Conservation (phyloP, 495 filamentous ascomycete species). For the Trichocladium antarcticum region DNA sequence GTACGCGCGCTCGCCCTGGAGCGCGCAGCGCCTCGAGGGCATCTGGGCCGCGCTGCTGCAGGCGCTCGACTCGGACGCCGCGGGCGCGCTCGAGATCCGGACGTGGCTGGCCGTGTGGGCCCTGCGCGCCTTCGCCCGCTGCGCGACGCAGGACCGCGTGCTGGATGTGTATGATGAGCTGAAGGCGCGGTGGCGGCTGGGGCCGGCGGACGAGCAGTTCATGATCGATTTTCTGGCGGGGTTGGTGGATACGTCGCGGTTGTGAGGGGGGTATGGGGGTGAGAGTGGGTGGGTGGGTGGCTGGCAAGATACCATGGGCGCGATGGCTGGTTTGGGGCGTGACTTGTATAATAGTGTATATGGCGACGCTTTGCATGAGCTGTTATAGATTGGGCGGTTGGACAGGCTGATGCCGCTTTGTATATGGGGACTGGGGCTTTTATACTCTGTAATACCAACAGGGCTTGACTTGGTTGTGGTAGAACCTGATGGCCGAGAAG, state of each 20-base stretch:
- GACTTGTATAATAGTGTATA: neutral
- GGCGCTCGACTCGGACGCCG: conserved; percentile 27
- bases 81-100: conserved; percentile 32
- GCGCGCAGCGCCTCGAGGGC: conserved; percentile 42
- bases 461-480: too few species aligned
- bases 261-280: neutral
- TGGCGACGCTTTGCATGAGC: neutral
- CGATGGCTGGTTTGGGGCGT: neutral
- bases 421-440: too few species aligned
- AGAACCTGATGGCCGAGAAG: too few species aligned
- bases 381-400: too few species aligned
- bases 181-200: conserved; percentile 29
- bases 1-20: conserved; percentile 52
- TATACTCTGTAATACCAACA: too few species aligned
- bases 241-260: conserved; percentile 7
- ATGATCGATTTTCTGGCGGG: conserved; percentile 28
- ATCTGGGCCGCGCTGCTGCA: conserved; percentile 37
- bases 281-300: neutral
- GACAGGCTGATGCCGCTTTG: too few species aligned
- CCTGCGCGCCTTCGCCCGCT: conserved; percentile 38
- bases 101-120: conserved; percentile 41
- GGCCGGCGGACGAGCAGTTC: conserved; percentile 23
- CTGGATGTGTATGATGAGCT: conserved; percentile 34
- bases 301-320: neutral
- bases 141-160: conserved; percentile 25